Evolutionary conservation across 1,139 yeast species (phyloP).

Genomic region (Pichia sorboxylosa): DNA sequence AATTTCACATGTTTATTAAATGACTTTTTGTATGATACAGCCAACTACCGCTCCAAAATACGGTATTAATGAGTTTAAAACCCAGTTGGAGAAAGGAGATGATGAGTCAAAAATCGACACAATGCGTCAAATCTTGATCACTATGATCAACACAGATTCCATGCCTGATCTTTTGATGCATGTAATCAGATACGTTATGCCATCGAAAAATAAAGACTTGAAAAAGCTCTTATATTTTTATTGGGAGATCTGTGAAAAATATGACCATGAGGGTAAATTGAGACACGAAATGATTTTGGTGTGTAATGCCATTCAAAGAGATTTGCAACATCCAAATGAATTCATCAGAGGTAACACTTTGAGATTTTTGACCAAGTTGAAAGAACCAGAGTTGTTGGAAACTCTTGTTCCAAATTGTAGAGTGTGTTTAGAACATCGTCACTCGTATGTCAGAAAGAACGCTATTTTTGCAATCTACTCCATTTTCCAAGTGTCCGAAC

Average conservation of each 20-base stretch:
- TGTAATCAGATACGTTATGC: slow-evolving; percentile 94
- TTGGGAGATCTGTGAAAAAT: slow-evolving; percentile 97
- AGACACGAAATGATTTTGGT: slow-evolving; percentile 98
- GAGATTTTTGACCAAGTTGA: slow-evolving; percentile 79
- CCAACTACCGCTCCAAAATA: slow-evolving; percentile 62
- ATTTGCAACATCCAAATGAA: slow-evolving; percentile 95
- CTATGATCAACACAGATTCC: slow-evolving; percentile 88
- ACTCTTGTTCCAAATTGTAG: slow-evolving; percentile 91
- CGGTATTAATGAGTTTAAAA: slow-evolving; percentile 66
- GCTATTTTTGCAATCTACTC: slow-evolving; percentile 88
- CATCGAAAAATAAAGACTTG: slow-evolving; percentile 79
- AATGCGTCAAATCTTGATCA: slow-evolving; percentile 76
- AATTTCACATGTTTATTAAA: no score
- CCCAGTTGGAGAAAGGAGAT: slow-evolving; percentile 74
- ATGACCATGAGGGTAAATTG: slow-evolving; percentile 78
- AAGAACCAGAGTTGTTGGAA: slow-evolving; percentile 88
- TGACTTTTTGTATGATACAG: slow-evolving; percentile 15
- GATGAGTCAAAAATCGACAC: slow-evolving; percentile 83
- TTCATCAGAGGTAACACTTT: slow-evolving; percentile 91
- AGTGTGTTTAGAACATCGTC: slow-evolving; percentile 87
- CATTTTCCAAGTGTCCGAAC: slow-evolving; percentile 71
- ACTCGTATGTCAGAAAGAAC: slow-evolving; percentile 94
- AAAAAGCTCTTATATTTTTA: slow-evolving; percentile 88
- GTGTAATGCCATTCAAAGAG: slow-evolving; percentile 95
- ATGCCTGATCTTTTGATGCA: slow-evolving; percentile 96